These are phyloP conservation scores for Arctium lappa DNA, from an alignment of 129 eudicot genomes.

Conservation along the genomic window DNA sequence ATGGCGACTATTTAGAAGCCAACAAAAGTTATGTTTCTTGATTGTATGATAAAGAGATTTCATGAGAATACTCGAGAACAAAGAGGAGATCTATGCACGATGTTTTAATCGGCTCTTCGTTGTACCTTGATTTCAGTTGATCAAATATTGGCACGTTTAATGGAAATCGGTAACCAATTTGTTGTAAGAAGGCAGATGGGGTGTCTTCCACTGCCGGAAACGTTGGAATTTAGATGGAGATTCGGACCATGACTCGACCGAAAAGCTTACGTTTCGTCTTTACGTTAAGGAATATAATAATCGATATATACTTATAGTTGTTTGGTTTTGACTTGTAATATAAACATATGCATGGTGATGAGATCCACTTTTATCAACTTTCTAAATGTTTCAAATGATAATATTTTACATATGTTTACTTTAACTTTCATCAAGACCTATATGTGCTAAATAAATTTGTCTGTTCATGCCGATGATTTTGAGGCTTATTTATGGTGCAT, in stretches of 20 bases:
- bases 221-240: background rate
- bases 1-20: slow-evolving; percentile 48
- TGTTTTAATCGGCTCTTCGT: slow-evolving; percentile 6
- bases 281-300: background rate
- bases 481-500: no score
- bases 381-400: background rate
- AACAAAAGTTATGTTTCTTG: slow-evolving; percentile 30
- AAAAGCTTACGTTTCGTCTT: background rate
- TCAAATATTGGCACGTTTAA: slow-evolving; percentile 8
- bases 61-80: slow-evolving; percentile 12
- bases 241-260: background rate
- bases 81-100: slow-evolving; percentile 1
- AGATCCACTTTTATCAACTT: background rate
- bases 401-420: background rate
- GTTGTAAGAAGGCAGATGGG: slow-evolving; percentile 8
- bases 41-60: background rate
- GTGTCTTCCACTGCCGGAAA: background rate
- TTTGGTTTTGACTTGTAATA: background rate
- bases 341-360: background rate
- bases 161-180: slow-evolving; percentile 10
- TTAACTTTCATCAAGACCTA: no score
- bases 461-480: no score
- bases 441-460: background rate
- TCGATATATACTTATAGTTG: background rate
- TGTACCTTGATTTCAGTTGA: slow-evolving; percentile 7